A percentile compares a stretch with the other conserved stretches of the same genome.
Conservation (phyloP, 164 flowering plant species). For the Magnolia kwangsiensis region DNA sequence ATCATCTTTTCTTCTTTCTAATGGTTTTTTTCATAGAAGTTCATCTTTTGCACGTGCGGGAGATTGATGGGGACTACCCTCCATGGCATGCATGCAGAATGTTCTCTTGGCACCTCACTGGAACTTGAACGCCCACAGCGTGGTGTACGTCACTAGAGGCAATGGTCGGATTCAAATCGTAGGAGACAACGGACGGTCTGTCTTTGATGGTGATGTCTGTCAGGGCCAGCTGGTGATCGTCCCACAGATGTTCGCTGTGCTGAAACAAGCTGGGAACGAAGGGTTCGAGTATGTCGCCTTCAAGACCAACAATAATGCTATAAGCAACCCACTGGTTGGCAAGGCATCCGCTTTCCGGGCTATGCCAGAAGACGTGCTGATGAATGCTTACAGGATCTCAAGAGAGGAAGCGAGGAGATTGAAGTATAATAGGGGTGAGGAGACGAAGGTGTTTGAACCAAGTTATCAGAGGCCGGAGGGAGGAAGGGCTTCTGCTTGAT, state of each 20-base stretch:
- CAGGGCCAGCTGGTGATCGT: slow-evolving; percentile 44
- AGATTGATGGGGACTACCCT: slow-evolving; percentile 20
- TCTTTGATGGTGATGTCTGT: slow-evolving; percentile 38
- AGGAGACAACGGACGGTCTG: slow-evolving; percentile 27
- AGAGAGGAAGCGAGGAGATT: slow-evolving; percentile 38
- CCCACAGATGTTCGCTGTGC: slow-evolving; percentile 47
- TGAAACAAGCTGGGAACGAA: slow-evolving; percentile 35
- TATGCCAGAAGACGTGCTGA: slow-evolving; percentile 27
- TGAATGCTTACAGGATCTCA: slow-evolving; percentile 25
- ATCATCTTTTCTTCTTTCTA: too few species aligned
- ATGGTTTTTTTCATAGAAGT: too few species aligned
- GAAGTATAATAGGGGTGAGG: slow-evolving; percentile 36
- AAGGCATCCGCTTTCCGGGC: slow-evolving; percentile 37
- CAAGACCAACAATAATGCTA: slow-evolving; percentile 51
- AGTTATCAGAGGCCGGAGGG: background rate
- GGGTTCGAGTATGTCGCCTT: slow-evolving; percentile 52
- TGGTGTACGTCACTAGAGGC: slow-evolving; percentile 48
- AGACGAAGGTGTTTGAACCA: slow-evolving; percentile 27
- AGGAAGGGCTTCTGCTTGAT: too few species aligned
- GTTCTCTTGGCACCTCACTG: slow-evolving; percentile 54
- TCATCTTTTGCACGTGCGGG: too few species aligned
- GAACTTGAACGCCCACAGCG: slow-evolving; percentile 47
- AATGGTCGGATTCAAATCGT: slow-evolving; percentile 44
- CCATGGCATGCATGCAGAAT: slow-evolving; percentile 51
- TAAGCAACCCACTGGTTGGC: slow-evolving; percentile 42